Percentiles rank a stretch among this genome's conserved stretches.
These are phyloP conservation scores for Russula brevipes DNA, from an alignment of 768 basidiomycete genomes.

Conservation along the genomic window DNA sequence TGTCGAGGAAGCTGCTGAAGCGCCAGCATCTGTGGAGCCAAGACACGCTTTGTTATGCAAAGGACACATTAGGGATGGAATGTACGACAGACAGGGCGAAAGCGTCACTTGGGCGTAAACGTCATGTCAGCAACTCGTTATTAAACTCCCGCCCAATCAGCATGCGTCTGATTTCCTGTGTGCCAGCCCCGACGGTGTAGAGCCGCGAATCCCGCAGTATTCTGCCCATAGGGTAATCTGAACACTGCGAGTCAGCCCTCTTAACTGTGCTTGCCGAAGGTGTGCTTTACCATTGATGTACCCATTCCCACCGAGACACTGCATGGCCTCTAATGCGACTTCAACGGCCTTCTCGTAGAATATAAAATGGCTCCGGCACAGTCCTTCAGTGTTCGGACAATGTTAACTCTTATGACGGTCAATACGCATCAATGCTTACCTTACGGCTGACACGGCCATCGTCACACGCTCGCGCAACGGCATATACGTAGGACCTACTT, in stretches of 20 bases:
- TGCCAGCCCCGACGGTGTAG: slow-evolving; percentile 95
- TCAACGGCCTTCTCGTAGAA: slow-evolving; percentile 91
- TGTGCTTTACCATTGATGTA: slow-evolving; percentile 74
- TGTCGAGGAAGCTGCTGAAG: too few relatives aligned
- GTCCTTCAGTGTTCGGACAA: slow-evolving; percentile 49
- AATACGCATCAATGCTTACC: slow-evolving; percentile 41
- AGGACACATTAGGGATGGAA: too few relatives aligned
- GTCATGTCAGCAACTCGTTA: slow-evolving; percentile 41
- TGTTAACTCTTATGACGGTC: neutral
- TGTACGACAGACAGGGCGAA: too few relatives aligned
- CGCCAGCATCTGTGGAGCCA: too few relatives aligned
- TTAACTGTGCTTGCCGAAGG: neutral
- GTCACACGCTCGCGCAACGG: slow-evolving; percentile 88
- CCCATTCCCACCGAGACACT: slow-evolving; percentile 91
- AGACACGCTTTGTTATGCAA: too few relatives aligned
- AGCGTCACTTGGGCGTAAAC: too few relatives aligned
- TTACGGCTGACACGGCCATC: slow-evolving; percentile 67
- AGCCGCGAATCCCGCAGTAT: slow-evolving; percentile 82
- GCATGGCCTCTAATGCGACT: slow-evolving; percentile 87
- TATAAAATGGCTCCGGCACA: slow-evolving; percentile 94
- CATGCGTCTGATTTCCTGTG: slow-evolving; percentile 93
- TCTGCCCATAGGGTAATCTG: slow-evolving; percentile 83
- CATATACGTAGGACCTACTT: slow-evolving; percentile 86
- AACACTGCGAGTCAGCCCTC: neutral
- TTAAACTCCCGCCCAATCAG: slow-evolving; percentile 93